phyloP scores from a whole-genome alignment of 805 yeast species.

The Metschnikowia sp. region DNA sequence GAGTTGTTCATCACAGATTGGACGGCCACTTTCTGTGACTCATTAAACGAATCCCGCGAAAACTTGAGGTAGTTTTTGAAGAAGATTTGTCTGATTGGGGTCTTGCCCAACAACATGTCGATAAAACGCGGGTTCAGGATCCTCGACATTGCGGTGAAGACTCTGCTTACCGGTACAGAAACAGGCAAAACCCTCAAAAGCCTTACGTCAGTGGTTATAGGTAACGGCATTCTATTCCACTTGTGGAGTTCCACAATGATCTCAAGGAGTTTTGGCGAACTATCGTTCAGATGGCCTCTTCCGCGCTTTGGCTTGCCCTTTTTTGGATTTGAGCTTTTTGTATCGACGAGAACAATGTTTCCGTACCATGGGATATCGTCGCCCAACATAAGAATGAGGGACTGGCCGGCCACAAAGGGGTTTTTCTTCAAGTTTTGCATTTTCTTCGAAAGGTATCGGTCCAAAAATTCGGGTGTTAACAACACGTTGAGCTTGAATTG shows the following conservation, averaged over 20 bases:
- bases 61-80: constrained; percentile 54
- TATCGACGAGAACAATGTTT: constrained; percentile 43
- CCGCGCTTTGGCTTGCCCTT: constrained; percentile 12
- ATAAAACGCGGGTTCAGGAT: constrained; percentile 51
- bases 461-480: constrained; percentile 47
- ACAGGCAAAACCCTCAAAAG: constrained; percentile 51
- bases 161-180: constrained; percentile 60
- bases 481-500: constrained; percentile 43
- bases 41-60: constrained; percentile 49
- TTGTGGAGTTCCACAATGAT: constrained; percentile 50
- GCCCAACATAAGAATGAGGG: constrained; percentile 52
- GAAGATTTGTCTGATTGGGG: constrained; percentile 51
- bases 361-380: constrained; percentile 59
- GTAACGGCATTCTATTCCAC: constrained; percentile 57
- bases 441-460: constrained; percentile 46
- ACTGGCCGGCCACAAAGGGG: constrained; percentile 59
- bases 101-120: constrained; percentile 52
- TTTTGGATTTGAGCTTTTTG: constrained; percentile 7
- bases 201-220: constrained; percentile 39
- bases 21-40: constrained; percentile 52
- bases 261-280: constrained; percentile 29
- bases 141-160: constrained; percentile 62
- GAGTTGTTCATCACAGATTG: constrained; percentile 51
- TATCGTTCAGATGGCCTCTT: constrained; percentile 4
- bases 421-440: constrained; percentile 51